Base-by-base conservation (phyloP, 2,329 filamentous ascomycete species). In the Microsporum audouinii region DNA sequence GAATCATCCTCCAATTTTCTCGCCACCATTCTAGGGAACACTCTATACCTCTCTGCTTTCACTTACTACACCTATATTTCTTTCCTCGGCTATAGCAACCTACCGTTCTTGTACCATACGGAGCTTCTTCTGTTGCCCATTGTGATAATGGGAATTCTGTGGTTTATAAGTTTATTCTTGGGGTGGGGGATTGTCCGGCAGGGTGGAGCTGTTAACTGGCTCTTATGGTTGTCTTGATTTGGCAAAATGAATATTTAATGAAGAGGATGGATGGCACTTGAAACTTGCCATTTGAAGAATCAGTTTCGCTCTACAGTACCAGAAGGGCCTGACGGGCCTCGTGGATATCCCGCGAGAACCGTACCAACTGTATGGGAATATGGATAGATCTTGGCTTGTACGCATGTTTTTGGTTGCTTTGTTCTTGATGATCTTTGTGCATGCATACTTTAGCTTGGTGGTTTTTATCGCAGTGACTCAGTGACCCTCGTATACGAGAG, bases 41-140 rank as follows among this genome's bases (percentile, higher is more conserved):
- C 83, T 0, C 78, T 87, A 65, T 87, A 87, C 67, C 77, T 87
- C n/a, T 76, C 84, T 41, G 85, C 84, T 0, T 73, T 86, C 58
- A 79, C 79, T 33, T 87, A 87, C 73, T 87, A 87, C 72, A 84
- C 82, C 68, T 80, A 87, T 65, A 85, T 87, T 67, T 85, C 82
- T 6, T 88, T 88, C 70, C 75, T 88, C 49, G 85, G 85, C 38
- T 88, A 87, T 72, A 87, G 87, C 67, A 84, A 84, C 29, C 75
- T 88, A 14, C 84, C 85, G 0, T 87, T 87, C 69, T 72, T 87
- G 29, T 82, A 84, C 68, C 84, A 87, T 65, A 87, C 85, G 0
- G 84, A 87, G 70, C 78, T 87, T 2, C 76, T 88, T 12, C 77
- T 88, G 36, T 75, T 82, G 10, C 85, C 85, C 0, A 81, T 86